Evolutionary conservation across 1,284 basidiomycete genomes (phyloP).

Genomic region (Austroboletus olivaceoglutinosus): DNA sequence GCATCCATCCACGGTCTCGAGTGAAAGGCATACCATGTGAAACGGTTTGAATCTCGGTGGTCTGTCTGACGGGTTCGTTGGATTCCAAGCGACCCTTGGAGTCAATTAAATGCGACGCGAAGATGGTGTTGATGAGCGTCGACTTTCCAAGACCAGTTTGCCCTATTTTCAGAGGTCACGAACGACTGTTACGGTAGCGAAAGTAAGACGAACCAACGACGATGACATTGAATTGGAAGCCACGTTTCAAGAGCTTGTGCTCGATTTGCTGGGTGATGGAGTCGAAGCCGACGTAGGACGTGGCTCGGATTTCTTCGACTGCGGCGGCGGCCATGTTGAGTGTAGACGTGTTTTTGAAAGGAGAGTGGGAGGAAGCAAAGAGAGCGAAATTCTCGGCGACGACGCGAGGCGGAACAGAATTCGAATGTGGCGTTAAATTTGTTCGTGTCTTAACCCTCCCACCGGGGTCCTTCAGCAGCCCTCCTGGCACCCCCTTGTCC

Average conservation of each 20-base stretch:
- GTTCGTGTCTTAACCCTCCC: slow-evolving; percentile 26
- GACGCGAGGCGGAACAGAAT: slow-evolving; percentile 16
- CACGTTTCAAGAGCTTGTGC: slow-evolving; percentile 98
- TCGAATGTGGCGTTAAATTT: slow-evolving; percentile 33
- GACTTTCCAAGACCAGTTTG: slow-evolving; percentile 99
- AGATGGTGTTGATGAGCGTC: slow-evolving; percentile 98
- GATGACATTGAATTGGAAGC: slow-evolving; percentile 99
- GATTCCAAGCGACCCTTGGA: slow-evolving; percentile 91
- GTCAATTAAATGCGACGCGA: slow-evolving; percentile 96
- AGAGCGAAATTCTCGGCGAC: slow-evolving; percentile 21
- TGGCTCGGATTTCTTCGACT: slow-evolving; percentile 79
- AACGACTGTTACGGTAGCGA: not conserved
- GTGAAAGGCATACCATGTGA: slow-evolving; percentile 75
- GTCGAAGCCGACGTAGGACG: slow-evolving; percentile 92
- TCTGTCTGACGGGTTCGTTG: slow-evolving; percentile 87
- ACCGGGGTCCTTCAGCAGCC: slow-evolving; percentile 25
- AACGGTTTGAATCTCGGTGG: slow-evolving; percentile 94
- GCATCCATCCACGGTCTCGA: not conserved
- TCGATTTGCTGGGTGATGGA: slow-evolving; percentile 97
- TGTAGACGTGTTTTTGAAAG: slow-evolving; percentile 15
- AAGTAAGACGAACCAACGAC: slow-evolving; percentile 74
- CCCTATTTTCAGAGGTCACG: slow-evolving; percentile 47
- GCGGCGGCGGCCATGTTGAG: slow-evolving; percentile 42
- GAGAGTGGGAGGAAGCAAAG: slow-evolving; percentile 15
- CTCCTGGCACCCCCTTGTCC: slow-evolving; percentile 19